phyloP scores from a whole-genome alignment of 768 basidiomycete genomes.

The Favolaschia claudopus region DNA sequence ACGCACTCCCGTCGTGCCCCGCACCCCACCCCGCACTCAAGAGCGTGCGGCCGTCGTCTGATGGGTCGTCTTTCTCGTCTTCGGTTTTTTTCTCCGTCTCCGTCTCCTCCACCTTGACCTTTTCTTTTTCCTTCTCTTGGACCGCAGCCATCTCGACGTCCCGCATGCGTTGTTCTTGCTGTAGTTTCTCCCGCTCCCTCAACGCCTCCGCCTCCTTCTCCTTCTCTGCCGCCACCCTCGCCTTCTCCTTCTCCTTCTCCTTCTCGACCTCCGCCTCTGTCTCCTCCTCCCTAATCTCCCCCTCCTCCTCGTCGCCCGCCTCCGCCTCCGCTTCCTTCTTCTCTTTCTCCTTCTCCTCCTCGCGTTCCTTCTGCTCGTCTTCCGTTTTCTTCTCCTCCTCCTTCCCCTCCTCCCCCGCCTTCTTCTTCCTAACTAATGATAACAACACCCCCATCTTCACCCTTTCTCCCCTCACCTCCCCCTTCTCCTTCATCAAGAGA shows the following conservation, averaged over 20 bases:
- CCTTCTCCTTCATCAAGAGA: neutral
- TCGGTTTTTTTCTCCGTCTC: slow-evolving; percentile 31
- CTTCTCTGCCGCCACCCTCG: too few relatives aligned
- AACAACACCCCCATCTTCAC: slow-evolving; percentile 40
- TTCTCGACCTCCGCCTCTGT: slow-evolving; percentile 31
- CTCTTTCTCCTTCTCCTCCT: slow-evolving; percentile 28
- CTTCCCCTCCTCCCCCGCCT: neutral
- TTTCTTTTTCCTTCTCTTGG: neutral
- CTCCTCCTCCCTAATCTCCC: too few relatives aligned
- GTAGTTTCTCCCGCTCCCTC: too few relatives aligned
- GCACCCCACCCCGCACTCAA: slow-evolving; percentile 81
- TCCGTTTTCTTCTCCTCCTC: neutral
- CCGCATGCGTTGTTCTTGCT: too few relatives aligned
- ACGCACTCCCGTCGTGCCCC: slow-evolving; percentile 78
- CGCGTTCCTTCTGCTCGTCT: slow-evolving; percentile 35
- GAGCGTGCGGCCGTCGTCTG: slow-evolving; percentile 67
- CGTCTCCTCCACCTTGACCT: slow-evolving; percentile 35
- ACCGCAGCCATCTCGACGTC: slow-evolving; percentile 37
- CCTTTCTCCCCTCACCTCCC: neutral
- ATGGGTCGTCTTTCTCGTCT: slow-evolving; percentile 38
- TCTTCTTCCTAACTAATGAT: too few relatives aligned
- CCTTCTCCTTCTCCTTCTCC: neutral
- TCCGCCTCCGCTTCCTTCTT: slow-evolving; percentile 31
- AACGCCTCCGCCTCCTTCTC: too few relatives aligned
- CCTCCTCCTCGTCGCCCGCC: slow-evolving; percentile 32